phyloP scores from a whole-genome alignment of 2,329 filamentous ascomycete genomes.

The Basipetospora chlamydospora region DNA sequence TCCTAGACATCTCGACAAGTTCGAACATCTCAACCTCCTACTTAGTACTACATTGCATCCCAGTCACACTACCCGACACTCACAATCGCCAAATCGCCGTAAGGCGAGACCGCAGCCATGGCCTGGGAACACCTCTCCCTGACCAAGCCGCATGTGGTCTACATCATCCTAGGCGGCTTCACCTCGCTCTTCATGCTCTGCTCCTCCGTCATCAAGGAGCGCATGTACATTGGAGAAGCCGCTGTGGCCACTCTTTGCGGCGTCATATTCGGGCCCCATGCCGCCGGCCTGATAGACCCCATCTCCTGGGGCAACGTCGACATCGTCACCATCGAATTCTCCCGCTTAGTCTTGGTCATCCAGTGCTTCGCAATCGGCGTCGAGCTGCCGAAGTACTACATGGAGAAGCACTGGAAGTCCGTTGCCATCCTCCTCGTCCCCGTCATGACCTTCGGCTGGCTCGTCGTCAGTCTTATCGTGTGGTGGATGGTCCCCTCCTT shows the following conservation, averaged over 20 bases:
- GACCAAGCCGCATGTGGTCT: constrained; percentile 93
- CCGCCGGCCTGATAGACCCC: constrained; percentile 66
- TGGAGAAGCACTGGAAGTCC: constrained; percentile 95
- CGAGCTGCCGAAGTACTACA: constrained; percentile 84
- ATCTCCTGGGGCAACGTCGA: constrained; percentile 67
- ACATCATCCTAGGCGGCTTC: constrained; percentile 95
- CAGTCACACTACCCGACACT: too few species aligned
- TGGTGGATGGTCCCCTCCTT: constrained; percentile 77
- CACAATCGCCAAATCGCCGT: too few species aligned
- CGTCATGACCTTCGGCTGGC: constrained; percentile 95
- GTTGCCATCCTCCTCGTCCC: constrained; percentile 78
- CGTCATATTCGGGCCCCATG: constrained; percentile 79
- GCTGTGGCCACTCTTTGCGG: constrained; percentile 83
- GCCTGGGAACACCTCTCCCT: constrained; percentile 70
- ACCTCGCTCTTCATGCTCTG: constrained; percentile 97
- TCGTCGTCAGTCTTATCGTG: constrained; percentile 82
- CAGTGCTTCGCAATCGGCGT: constrained; percentile 88
- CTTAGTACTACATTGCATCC: too few species aligned
- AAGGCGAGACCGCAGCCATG: too few species aligned
- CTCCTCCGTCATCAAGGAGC: constrained; percentile 96
- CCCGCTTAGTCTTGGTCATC: constrained; percentile 75
- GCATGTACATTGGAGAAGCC: constrained; percentile 95
- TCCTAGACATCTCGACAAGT: too few species aligned
- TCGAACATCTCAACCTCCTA: too few species aligned
- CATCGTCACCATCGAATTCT: constrained; percentile 79